Evolutionary conservation across 805 yeast species (phyloP).

Genomic region (Candida maris): DNA sequence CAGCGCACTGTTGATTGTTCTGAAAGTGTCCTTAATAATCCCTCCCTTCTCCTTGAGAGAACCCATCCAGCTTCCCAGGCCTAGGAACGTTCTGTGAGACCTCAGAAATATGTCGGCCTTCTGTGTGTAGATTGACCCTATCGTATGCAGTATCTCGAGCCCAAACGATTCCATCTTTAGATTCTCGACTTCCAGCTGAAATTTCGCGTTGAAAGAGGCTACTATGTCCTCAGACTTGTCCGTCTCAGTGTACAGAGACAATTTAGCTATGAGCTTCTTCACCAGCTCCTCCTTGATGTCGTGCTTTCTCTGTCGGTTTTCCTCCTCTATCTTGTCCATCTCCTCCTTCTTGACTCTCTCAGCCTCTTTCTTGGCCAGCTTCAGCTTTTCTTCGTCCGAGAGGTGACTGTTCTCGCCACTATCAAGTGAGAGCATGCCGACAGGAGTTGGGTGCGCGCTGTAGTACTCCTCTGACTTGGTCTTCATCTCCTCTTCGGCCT

Average conservation of each 20-base stretch:
- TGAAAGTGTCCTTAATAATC: constrained; percentile 77
- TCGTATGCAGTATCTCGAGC: constrained; percentile 74
- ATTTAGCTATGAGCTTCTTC: constrained; percentile 42
- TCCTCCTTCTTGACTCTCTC: constrained; percentile 46
- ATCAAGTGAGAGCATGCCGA: constrained; percentile 23
- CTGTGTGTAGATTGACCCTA: constrained; percentile 72
- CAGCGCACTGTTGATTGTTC: constrained; percentile 75
- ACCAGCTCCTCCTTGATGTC: constrained; percentile 50
- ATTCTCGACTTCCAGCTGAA: constrained; percentile 65
- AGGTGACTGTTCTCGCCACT: constrained; percentile 22
- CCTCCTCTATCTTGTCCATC: constrained; percentile 68
- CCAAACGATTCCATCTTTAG: constrained; percentile 96
- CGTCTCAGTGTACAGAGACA: constrained; percentile 53
- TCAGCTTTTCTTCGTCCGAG: constrained; percentile 28
- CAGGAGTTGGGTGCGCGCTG: constrained; percentile 39
- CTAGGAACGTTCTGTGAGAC: constrained; percentile 72
- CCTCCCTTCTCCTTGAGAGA: constrained; percentile 81
- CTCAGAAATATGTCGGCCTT: constrained; percentile 73
- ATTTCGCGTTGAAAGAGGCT: constrained; percentile 47
- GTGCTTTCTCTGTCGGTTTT: constrained; percentile 59
- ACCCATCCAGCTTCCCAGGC: constrained; percentile 80
- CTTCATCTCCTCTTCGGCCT: constrained; percentile 28
- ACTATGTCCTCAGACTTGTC: constrained; percentile 59
- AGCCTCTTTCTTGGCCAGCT: constrained; percentile 27
- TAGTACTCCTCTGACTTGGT: constrained; percentile 45